Conservation (phyloP, 2,329 filamentous ascomycete genomes). For the Colletotrichum camelliae region DNA sequence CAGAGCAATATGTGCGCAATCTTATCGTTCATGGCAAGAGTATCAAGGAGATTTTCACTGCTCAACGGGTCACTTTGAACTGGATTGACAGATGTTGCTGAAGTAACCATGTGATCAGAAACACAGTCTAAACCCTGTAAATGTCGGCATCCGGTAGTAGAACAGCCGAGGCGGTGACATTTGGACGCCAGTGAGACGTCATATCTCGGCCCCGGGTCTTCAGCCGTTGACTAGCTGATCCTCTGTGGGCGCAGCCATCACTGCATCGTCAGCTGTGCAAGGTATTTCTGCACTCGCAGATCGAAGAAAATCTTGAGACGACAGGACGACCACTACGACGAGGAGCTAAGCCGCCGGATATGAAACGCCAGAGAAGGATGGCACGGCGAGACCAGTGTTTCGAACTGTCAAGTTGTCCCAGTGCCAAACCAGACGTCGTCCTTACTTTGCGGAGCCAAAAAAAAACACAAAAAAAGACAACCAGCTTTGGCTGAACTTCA, state of each 20-base stretch:
- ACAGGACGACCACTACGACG: neutral
- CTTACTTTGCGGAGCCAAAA: neutral
- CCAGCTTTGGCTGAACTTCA: neutral
- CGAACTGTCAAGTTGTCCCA: neutral
- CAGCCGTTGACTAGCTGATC: neutral
- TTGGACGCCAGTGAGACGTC: neutral
- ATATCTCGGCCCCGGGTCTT: neutral
- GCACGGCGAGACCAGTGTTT: conserved; percentile 5
- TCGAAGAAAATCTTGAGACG: neutral
- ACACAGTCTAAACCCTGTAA: neutral
- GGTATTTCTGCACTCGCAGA: neutral
- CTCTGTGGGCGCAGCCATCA: neutral
- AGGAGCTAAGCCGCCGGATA: neutral
- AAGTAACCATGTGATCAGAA: neutral
- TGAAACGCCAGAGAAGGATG: neutral
- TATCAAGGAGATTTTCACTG: neutral
- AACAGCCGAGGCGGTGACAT: neutral
- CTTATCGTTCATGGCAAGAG: neutral
- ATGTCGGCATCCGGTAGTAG: neutral
- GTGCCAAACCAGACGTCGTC: neutral
- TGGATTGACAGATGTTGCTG: neutral
- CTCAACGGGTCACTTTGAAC: neutral
- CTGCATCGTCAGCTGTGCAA: neutral
- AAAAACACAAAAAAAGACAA: neutral
- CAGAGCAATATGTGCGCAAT: neutral